These are phyloP conservation scores for Carallia pectinifolia DNA, from an alignment of 345 rosid genomes.

Conservation along the genomic window DNA sequence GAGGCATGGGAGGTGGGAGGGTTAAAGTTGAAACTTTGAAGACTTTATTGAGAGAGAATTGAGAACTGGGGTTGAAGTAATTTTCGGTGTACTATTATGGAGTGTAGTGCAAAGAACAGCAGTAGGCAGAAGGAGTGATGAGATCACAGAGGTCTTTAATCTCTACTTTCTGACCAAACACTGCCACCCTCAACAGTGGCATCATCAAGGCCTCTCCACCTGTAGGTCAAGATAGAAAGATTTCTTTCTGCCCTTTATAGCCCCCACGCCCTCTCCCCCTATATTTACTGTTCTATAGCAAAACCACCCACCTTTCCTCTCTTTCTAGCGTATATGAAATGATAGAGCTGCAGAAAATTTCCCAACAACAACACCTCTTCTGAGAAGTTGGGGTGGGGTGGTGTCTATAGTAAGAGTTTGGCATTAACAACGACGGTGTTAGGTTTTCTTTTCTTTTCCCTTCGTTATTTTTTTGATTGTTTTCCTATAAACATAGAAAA, in stretches of 20 bases:
- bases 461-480: too few species aligned
- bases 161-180: conserved; percentile 44
- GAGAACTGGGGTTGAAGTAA: conserved; percentile 2
- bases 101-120: conserved; percentile 31
- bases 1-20: too few species aligned
- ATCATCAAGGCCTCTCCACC: conserved; percentile 24
- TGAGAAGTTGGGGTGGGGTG: conserved; percentile 17
- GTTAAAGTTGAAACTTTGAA: conserved; percentile 6
- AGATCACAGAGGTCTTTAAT: conserved; percentile 48
- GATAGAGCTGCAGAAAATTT: conserved; percentile 14
- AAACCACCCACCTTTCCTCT: not conserved
- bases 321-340: not conserved
- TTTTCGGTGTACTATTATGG: not conserved
- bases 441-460: too few species aligned
- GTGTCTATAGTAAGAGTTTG: too few species aligned
- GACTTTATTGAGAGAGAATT: not conserved
- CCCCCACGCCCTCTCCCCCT: conserved; percentile 10
- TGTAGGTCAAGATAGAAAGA: conserved; percentile 18
- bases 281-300: conserved; percentile 25
- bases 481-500: too few species aligned
- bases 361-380: conserved; percentile 18
- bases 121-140: conserved; percentile 38
- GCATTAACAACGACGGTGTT: too few species aligned
- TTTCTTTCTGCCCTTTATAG: conserved; percentile 21
- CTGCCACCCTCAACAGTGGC: conserved; percentile 43